Percentiles rank a stretch among this genome's conserved stretches.
Conservation (phyloP, 306 rosid species). For the Fagus crenata region DNA sequence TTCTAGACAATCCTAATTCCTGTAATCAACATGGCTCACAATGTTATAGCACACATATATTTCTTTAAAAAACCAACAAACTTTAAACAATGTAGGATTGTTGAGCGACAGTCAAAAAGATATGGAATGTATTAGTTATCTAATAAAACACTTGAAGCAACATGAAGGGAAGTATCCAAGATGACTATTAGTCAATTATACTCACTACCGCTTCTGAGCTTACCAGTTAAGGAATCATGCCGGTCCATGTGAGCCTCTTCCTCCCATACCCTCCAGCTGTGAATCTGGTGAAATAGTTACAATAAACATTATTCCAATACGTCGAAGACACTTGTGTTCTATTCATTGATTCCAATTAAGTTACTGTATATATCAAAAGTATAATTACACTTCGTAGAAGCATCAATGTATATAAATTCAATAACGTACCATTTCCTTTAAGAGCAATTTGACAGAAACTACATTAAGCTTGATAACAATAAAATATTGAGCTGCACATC, state of each 20-base stretch:
- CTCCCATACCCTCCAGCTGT: constrained; percentile 97
- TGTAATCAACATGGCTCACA: not conserved
- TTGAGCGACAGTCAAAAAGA: not conserved
- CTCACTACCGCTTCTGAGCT: constrained; percentile 30
- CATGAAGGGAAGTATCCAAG: not conserved
- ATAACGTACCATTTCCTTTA: not conserved
- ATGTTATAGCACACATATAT: constrained; percentile 4
- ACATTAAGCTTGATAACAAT: not conserved
- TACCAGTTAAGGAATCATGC: constrained; percentile 59
- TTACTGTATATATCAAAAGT: not conserved
- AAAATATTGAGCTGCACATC: not conserved
- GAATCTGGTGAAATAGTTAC: constrained; percentile 62
- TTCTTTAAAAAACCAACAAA: not conserved
- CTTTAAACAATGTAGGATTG: not conserved
- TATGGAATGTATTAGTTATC: not conserved
- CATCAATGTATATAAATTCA: not conserved
- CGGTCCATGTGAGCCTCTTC: constrained; percentile 81
- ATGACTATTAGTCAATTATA: not conserved
- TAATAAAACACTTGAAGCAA: not conserved
- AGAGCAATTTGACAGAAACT: not conserved
- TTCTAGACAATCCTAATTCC: not conserved
- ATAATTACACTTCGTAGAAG: not conserved
- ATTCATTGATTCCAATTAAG: not conserved
- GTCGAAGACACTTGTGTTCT: not conserved
- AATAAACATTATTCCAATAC: constrained; percentile 30